A percentile compares a stretch with the other conserved stretches of the same genome.
Evolutionary conservation across 2,329 filamentous ascomycete genomes (phyloP).

Genomic region (Aspergillus sp.): DNA sequence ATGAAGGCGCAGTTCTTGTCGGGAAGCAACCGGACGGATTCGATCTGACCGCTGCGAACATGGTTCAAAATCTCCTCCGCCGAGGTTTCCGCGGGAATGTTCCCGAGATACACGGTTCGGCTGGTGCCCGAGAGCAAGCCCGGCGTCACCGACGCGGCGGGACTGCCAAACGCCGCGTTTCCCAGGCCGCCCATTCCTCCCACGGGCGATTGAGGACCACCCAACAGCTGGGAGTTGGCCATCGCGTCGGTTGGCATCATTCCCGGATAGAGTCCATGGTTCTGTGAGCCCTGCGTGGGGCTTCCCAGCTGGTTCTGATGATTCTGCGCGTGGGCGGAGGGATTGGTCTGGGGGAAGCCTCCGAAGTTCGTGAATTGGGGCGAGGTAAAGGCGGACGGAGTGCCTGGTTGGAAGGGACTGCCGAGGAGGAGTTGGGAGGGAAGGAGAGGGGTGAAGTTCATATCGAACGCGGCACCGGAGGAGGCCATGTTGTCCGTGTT

Average conservation of each 20-base stretch:
- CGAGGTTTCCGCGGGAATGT: conserved; percentile 95
- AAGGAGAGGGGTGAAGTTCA: conserved; percentile 96
- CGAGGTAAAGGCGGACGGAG: conserved; percentile 82
- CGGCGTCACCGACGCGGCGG: conserved; percentile 73
- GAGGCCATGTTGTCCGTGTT: conserved; percentile 70
- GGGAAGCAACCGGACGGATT: conserved; percentile 92
- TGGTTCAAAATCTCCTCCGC: conserved; percentile 96
- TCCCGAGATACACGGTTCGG: conserved; percentile 94
- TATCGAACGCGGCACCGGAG: conserved; percentile 86
- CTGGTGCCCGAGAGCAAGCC: conserved; percentile 85
- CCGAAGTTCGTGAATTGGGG: conserved; percentile 87
- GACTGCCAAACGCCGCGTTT: conserved; percentile 58
- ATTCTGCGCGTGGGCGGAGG: conserved; percentile 53
- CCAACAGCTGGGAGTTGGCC: conserved; percentile 75
- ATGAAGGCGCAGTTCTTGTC: conserved; percentile 99
- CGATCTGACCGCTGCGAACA: conserved; percentile 94
- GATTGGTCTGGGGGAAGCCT: conserved; percentile 66
- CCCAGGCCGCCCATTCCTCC: conserved; percentile 66
- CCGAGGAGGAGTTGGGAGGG: conserved; percentile 92
- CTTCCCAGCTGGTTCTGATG: conserved; percentile 64
- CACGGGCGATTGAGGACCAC: conserved; percentile 80
- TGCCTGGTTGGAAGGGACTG: conserved; percentile 94
- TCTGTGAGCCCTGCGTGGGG: conserved; percentile 68
- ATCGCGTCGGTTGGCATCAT: conserved; percentile 84
- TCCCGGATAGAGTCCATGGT: conserved; percentile 75